A percentile compares a stretch with the other conserved stretches of the same genome.
Evolutionary conservation across 108 stramenopile species (phyloP).

Genomic region (Cyclotella choctawhatcheeana): DNA sequence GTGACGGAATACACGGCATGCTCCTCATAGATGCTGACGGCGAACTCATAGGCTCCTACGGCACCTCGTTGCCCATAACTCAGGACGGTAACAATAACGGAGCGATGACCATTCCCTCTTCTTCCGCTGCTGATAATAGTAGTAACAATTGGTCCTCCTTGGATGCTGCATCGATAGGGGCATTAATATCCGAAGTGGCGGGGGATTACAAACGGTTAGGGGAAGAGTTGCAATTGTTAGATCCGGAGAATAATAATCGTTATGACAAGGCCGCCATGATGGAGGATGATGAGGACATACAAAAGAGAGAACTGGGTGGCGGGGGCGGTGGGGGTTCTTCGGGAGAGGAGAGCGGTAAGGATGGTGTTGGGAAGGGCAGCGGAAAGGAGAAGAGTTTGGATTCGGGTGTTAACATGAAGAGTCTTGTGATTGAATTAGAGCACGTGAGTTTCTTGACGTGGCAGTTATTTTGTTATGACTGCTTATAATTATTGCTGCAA

Average conservation of each 20-base stretch:
- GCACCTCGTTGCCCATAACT: constrained; percentile 30
- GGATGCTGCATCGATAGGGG: constrained; percentile 62
- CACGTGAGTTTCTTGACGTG: constrained; percentile 26
- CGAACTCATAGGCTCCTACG: constrained; percentile 65
- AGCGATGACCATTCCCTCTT: background rate
- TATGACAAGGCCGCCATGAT: constrained; percentile 11
- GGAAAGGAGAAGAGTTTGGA: constrained; percentile 29
- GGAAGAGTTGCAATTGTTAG: constrained; percentile 53
- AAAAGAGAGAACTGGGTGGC: background rate
- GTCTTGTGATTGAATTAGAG: constrained; percentile 52
- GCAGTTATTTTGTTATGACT: background rate
- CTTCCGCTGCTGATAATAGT: background rate
- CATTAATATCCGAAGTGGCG: constrained; percentile 80
- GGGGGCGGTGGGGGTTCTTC: background rate
- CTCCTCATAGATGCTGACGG: constrained; percentile 79
- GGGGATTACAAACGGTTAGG: constrained; percentile 68
- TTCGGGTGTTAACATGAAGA: constrained; percentile 52
- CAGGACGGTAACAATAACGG: constrained; percentile 14
- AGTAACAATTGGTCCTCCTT: constrained; percentile 30
- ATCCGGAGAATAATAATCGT: constrained; percentile 54
- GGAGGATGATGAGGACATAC: background rate
- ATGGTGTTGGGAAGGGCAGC: constrained; percentile 20
- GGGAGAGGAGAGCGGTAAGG: constrained; percentile 13
- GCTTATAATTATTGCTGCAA: background rate
- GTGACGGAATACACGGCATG: constrained; percentile 75